Evolutionary conservation across 768 basidiomycete species (phyloP).

Genomic region (Russula brevipes): DNA sequence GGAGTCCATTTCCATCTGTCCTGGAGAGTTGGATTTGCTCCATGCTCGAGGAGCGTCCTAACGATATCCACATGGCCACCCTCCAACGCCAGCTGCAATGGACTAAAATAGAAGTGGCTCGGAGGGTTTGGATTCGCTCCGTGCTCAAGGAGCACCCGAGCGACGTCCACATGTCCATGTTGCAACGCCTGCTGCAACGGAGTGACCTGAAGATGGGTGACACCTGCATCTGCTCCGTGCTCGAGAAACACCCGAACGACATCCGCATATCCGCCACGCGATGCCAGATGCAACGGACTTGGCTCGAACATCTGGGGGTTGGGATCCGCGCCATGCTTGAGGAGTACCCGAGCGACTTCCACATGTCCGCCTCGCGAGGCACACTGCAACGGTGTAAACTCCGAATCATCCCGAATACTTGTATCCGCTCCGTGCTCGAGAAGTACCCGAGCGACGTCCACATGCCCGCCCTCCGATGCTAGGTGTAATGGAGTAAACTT

Average conservation of each 20-base stretch:
- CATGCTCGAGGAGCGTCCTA: neutral
- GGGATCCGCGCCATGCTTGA: neutral
- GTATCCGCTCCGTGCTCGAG: neutral
- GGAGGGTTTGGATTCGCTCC: neutral
- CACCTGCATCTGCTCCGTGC: neutral
- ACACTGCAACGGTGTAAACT: neutral
- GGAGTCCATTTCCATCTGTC: accelerated
- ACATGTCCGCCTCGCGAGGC: neutral
- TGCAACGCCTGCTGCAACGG: no score
- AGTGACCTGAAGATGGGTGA: neutral
- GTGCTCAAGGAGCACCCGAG: neutral
- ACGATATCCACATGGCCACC: neutral
- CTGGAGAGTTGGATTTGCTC: neutral
- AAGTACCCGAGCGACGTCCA: neutral
- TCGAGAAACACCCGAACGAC: neutral
- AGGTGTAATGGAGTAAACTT: neutral
- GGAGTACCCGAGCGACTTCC: neutral
- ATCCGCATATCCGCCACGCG: no score
- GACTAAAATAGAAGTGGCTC: no score
- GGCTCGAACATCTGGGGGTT: neutral
- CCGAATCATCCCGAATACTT: neutral
- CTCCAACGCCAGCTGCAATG: no score
- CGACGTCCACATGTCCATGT: neutral
- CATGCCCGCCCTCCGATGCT: neutral
- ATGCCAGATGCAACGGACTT: neutral